These are phyloP conservation scores for Prunus persica DNA, from an alignment of 306 rosid species.

Conservation along the genomic window Prunus_persica_NCBIv2 NC_034015.1:3149501-3150000, in stretches of 20 bases:
- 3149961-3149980: too few relatives aligned
- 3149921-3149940: too few relatives aligned
- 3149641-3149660: neutral
- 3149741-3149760: neutral
- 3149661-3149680: neutral
- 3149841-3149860: neutral
- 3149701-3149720: neutral
- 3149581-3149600: neutral
- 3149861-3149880: neutral
- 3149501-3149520: slow-evolving; percentile 45
- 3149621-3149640: neutral
- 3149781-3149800: neutral
- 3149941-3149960: too few relatives aligned
- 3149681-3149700: neutral
- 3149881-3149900: too few relatives aligned
- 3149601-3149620: neutral
- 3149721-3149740: too few relatives aligned
- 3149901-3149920: too few relatives aligned
- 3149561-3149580: slow-evolving; percentile 46
- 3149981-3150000: too few relatives aligned
- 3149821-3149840: neutral
- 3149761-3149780: neutral
- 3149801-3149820: neutral
- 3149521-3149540: slow-evolving; percentile 57
- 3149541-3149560: slow-evolving; percentile 59